A percentile compares a stretch with the other conserved stretches of the same genome.
Evolutionary conservation across 2,329 filamentous ascomycete genomes (phyloP).

Genomic region (Fusarium miscanthi): DNA sequence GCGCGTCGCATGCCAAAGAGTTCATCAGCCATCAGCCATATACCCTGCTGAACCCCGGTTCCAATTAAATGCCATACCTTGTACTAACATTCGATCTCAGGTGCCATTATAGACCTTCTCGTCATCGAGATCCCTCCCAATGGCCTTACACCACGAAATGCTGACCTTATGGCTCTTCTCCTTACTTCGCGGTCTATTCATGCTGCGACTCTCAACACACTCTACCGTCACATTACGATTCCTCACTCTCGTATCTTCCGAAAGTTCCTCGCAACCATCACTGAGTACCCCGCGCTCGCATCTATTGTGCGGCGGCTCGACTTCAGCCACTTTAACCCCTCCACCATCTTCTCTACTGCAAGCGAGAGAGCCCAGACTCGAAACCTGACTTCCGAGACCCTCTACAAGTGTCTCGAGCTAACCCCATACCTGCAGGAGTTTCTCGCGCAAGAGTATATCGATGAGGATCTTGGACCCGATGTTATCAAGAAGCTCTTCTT

Average conservation of each 20-base stretch:
- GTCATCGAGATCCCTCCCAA: constrained; percentile 78
- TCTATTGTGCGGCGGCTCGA: constrained; percentile 82
- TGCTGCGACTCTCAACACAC: constrained; percentile 75
- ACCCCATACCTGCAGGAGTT: constrained; percentile 82
- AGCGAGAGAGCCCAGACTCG: constrained; percentile 79
- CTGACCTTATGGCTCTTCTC: constrained; percentile 80
- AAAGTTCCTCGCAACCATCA: constrained; percentile 79
- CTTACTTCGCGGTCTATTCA: constrained; percentile 81
- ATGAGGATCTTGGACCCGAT: constrained; percentile 76
- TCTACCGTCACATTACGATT: constrained; percentile 84
- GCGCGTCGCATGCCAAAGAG: neutral
- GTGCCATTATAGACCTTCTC: constrained; percentile 78
- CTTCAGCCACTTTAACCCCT: constrained; percentile 87
- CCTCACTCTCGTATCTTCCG: constrained; percentile 86
- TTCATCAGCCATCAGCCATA: neutral
- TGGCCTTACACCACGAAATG: constrained; percentile 79
- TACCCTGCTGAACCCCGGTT: constrained; percentile 16
- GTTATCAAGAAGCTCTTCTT: constrained; percentile 79
- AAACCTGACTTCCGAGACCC: constrained; percentile 79
- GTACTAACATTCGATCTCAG: constrained; percentile 55
- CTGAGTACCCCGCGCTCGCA: constrained; percentile 74
- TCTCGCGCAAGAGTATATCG: constrained; percentile 82
- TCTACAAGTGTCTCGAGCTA: constrained; percentile 76
- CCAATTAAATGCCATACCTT: constrained; percentile 25
- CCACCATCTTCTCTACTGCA: constrained; percentile 78